Evolutionary conservation across 2,329 filamentous ascomycete species (phyloP).

Genomic region (Fusarium tjaetaba): DNA sequence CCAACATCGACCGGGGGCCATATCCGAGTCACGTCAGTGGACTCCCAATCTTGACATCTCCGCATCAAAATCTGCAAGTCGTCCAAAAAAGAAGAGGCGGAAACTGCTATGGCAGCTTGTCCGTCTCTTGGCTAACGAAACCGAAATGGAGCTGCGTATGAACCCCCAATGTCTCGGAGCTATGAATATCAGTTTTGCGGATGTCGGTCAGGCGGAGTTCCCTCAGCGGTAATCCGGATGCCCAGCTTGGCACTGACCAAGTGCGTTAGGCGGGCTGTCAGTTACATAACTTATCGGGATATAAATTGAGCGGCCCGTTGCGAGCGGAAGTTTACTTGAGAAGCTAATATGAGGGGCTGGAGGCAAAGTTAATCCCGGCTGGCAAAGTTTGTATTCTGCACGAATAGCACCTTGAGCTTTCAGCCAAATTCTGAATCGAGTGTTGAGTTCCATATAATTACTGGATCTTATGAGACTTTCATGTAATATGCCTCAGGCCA

Average conservation of each 20-base stretch:
- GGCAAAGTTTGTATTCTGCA: background rate
- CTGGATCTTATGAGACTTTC: too few species aligned
- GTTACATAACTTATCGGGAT: background rate
- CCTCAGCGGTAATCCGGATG: background rate
- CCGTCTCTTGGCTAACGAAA: background rate
- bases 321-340: background rate
- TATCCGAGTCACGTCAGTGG: background rate
- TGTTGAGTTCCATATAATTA: accelerated
- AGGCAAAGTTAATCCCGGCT: background rate
- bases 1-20: background rate
- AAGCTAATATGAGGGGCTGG: background rate
- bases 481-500: background rate
- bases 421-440: accelerated
- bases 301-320: slow-evolving; percentile 19
- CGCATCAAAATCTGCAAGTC: background rate
- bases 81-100: background rate
- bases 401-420: accelerated
- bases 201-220: background rate
- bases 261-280: background rate
- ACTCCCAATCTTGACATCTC: background rate
- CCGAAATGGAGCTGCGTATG: background rate
- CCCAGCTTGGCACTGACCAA: background rate
- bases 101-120: background rate
- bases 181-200: background rate
- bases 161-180: background rate